phyloP scores from a whole-genome alignment of 805 yeast species.

The Schizosaccharomyces japonicus region DNA sequence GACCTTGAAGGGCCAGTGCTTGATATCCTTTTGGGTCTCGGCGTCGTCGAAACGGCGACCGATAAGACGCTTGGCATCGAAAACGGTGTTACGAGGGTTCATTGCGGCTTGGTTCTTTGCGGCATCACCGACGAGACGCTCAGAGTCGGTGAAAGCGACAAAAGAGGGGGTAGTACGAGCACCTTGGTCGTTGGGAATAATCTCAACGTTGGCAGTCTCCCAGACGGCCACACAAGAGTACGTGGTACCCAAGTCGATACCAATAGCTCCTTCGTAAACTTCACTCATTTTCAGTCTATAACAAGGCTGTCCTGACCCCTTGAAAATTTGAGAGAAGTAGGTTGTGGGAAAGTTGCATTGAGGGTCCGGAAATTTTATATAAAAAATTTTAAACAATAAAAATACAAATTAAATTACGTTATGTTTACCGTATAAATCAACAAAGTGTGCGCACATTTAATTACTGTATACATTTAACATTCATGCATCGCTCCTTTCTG shows the following conservation, averaged over 20 bases:
- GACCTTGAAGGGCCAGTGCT: constrained; percentile 81
- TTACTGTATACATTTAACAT: no score
- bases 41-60: constrained; percentile 72
- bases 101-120: constrained; percentile 94
- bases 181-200: constrained; percentile 94
- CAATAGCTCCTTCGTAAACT: constrained; percentile 97
- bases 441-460: no score
- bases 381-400: not conserved
- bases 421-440: no score
- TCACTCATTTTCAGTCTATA: constrained; percentile 21
- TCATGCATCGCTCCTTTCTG: no score
- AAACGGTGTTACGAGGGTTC: constrained; percentile 41
- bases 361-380: not conserved
- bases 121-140: constrained; percentile 86
- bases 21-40: constrained; percentile 71
- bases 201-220: constrained; percentile 79
- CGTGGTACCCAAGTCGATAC: constrained; percentile 32
- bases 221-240: constrained; percentile 11
- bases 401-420: not conserved
- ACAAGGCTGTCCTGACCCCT: not conserved
- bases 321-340: constrained; percentile 1
- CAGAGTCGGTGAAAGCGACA: constrained; percentile 82
- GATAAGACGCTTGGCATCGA: constrained; percentile 75
- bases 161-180: constrained; percentile 93
- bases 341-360: not conserved